These are phyloP conservation scores for Bacterosira constricta DNA, from an alignment of 108 stramenopile genomes.

Conservation along the genomic window DNA sequence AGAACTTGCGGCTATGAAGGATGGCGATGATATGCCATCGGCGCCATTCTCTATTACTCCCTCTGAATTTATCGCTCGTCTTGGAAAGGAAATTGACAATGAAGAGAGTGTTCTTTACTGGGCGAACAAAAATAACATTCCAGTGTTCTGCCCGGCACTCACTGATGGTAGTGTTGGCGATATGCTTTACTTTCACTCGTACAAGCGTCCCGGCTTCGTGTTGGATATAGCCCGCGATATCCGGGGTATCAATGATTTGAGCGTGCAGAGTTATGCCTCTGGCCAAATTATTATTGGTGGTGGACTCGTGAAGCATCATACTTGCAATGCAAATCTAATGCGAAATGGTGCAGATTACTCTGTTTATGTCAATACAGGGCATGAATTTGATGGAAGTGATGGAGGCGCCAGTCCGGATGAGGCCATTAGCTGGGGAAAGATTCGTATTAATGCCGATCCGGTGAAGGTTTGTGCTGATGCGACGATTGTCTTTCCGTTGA, in stretches of 20 bases:
- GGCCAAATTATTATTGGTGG: slow-evolving; percentile 99
- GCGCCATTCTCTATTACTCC: slow-evolving; percentile 89
- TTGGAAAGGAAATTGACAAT: slow-evolving; percentile 96
- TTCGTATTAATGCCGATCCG: slow-evolving; percentile 89
- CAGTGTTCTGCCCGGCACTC: slow-evolving; percentile 98
- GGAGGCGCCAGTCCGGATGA: slow-evolving; percentile 97
- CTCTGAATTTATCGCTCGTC: slow-evolving; percentile 91
- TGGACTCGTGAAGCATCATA: slow-evolving; percentile 98
- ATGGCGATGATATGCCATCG: slow-evolving; percentile 15
- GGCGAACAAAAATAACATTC: slow-evolving; percentile 96
- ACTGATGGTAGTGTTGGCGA: slow-evolving; percentile 99
- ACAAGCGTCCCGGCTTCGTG: slow-evolving; percentile 96
- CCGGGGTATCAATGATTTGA: slow-evolving; percentile 93
- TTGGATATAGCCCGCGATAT: slow-evolving; percentile 96
- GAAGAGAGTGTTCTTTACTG: slow-evolving; percentile 96
- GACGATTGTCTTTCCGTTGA: slow-evolving; percentile 94
- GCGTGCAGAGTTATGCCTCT: slow-evolving; percentile 89
- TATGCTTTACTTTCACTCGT: slow-evolving; percentile 99
- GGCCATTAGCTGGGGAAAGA: slow-evolving; percentile 99
- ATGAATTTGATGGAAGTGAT: slow-evolving; percentile 98
- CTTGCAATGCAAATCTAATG: slow-evolving; percentile 99
- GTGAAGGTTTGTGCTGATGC: slow-evolving; percentile 98
- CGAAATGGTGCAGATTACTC: slow-evolving; percentile 99
- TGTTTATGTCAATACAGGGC: slow-evolving; percentile 97
- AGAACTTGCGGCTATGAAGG: slow-evolving; percentile 13